phyloP scores from a whole-genome alignment of 768 basidiomycete genomes.

The Lactarius trivialis region DNA sequence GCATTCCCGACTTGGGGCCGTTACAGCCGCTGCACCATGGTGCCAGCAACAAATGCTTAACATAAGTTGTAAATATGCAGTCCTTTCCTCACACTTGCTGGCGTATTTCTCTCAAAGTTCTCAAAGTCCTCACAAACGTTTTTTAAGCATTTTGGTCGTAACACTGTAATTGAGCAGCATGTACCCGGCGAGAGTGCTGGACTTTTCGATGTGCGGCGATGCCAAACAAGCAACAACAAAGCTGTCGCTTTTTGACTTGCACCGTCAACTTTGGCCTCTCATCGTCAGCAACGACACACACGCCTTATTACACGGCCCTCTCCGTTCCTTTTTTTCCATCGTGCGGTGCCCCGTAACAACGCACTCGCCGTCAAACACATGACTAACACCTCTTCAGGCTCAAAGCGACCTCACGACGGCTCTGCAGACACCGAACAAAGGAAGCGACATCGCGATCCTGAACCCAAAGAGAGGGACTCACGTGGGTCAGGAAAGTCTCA shows the following conservation, averaged over 20 bases:
- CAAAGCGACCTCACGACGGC: slow-evolving; percentile 74
- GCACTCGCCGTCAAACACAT: slow-evolving; percentile 39
- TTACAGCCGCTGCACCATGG: slow-evolving; percentile 69
- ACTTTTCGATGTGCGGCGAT: not conserved
- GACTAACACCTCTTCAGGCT: slow-evolving; percentile 82
- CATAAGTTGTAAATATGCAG: not conserved
- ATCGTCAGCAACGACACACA: slow-evolving; percentile 7
- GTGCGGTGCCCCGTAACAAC: slow-evolving; percentile 77
- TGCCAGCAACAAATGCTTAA: fast-evolving
- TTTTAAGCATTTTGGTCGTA: not conserved
- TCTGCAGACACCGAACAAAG: slow-evolving; percentile 34
- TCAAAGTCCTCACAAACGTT: no score
- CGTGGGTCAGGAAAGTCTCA: slow-evolving; percentile 35
- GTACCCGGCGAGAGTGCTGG: not conserved
- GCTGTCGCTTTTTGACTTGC: not conserved
- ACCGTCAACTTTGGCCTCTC: not conserved
- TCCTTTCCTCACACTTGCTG: not conserved
- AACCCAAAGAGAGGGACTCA: slow-evolving; percentile 61
- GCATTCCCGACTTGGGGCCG: slow-evolving; percentile 79
- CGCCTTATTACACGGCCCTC: slow-evolving; percentile 1
- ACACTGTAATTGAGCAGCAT: not conserved
- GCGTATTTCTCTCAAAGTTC: not conserved
- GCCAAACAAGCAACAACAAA: slow-evolving; percentile 12
- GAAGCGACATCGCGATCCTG: slow-evolving; percentile 52
- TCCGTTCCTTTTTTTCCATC: slow-evolving; percentile 41